Base-by-base conservation (phyloP, 495 filamentous ascomycete species). In the Schizothecium vesticola region DNA sequence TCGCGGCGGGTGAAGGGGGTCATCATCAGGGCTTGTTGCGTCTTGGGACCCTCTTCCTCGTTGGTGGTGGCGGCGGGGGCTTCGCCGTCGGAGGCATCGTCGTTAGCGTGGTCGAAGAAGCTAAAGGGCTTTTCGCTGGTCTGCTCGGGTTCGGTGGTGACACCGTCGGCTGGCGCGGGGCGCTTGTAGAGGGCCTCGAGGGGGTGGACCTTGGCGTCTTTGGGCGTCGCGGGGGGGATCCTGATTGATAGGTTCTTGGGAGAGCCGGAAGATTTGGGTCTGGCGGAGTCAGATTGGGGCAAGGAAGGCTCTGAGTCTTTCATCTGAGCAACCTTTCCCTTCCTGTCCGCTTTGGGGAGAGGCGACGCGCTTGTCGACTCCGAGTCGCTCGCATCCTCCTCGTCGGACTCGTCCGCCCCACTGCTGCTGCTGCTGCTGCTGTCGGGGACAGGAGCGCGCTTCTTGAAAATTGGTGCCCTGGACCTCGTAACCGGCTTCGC, bases 151-250 rank as follows among this genome's bases (percentile, higher is more conserved):
- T 74, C 72, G 9, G 66, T 70, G 4, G 72, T 31, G 25, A 69
- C 62, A 7, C 69, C 70, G 3, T 77, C 74, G 59, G 73, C 73
- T 2, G 83, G 77, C 24, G 84, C 78, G 1, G 88, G 83, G 12
- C 87, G 87, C 74, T 97, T 97, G 83, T 93, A 97, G 9, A 97
- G 86, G 0, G 92, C 91, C 80, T 97, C 94, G 12, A 97, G 81
- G 0, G 93, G 94, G 70, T 97, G 92, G 13, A 95, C 81, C 69
- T 90, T 88, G 71, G 76, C 64, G 12, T 74, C 70, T 19, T 71
- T 73, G 10, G 76, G 79, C 13, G 79, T 80, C 33, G 77, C 69
- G 9, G 79, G 73, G 11, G 81, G 83, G 11, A 87, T 87, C 65
- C 79, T 82, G 76, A 87, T 85, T 10, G 77, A 81, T 12, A 87